Conservation (phyloP, 306 rosid species). For the Glycine soja region DNA sequence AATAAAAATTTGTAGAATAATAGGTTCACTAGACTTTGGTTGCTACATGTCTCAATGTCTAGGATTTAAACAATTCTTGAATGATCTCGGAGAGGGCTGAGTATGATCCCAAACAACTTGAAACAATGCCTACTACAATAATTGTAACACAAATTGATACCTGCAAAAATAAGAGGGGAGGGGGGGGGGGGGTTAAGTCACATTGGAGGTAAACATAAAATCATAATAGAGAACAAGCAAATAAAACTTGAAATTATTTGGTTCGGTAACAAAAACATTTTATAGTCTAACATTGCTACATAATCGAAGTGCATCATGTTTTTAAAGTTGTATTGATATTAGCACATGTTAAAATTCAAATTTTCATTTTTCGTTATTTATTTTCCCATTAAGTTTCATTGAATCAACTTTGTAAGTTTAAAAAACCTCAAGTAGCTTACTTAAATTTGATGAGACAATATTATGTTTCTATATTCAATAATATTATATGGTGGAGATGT, state of each 20-base stretch:
- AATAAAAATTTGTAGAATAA: constrained; percentile 6
- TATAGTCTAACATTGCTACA: background rate
- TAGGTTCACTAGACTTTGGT: background rate
- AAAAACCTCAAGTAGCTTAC: background rate
- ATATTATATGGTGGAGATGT: background rate
- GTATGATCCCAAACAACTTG: constrained; percentile 67
- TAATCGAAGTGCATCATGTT: background rate
- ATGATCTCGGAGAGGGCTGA: constrained; percentile 68
- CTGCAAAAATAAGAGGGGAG: constrained; percentile 56
- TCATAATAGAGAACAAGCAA: background rate
- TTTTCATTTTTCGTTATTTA: background rate
- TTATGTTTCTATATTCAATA: background rate
- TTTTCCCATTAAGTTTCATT: background rate
- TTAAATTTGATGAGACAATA: background rate
- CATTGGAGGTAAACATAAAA: constrained; percentile 11
- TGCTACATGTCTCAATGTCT: constrained; percentile 17
- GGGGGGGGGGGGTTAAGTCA: background rate
- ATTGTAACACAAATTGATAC: constrained; percentile 58
- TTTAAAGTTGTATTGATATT: background rate
- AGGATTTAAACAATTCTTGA: constrained; percentile 42
- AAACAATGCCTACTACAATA: constrained; percentile 61
- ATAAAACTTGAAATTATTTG: background rate
- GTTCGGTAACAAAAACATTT: background rate
- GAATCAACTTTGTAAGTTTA: background rate
- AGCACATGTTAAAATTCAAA: constrained; percentile 15